Base-by-base conservation (phyloP, 306 rosid genomes). In the Cucumis melo region DNA sequence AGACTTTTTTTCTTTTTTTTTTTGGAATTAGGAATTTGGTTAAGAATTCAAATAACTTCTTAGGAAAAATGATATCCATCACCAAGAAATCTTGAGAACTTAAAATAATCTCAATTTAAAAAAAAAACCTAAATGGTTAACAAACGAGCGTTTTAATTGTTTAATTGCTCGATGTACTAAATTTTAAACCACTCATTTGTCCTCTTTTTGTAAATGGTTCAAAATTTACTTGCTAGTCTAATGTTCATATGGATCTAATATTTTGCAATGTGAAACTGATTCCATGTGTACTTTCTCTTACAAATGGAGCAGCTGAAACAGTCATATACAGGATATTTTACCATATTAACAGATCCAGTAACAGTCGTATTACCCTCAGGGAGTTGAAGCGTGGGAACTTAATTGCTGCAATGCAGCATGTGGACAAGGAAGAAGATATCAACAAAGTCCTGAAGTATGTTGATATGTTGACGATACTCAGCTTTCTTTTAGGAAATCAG, bases 381-480 rank as follows among this genome's bases (percentile, higher is more conserved):
- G 98, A 94, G 89, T 86, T 94, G 79, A 94, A 90, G 86, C 94
- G 93, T 80, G 97, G 97, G 74, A 94, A 91, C 81, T 75, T 91
- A 74, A 89, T 94, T 87, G 98, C 92, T 85, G 98, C 96, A 78
- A 91, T 94, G 97, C 98, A 85, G 82, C 98, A 94, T 87, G 97
- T 93, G 8, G 98, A 94, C 46, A 97, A 91, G 85, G 98, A 94
- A 84, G 98, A 91, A 79, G 97, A 94, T 83, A 94, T 94, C 77
- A 94, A 94, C 84, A 94, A 94, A 86, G 98, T 94, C 80, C 86
- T 94, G 86, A 90, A 97, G 98, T 94, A 88, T 77, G 82, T 55
- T 65, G 17, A 65, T 38, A 38, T 65, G 20, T 34, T 65, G 51
- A 65, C 51, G 10, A 36, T 39, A 42, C 73, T 39, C 27, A 65